Base-by-base conservation (phyloP, 768 basidiomycete genomes). In the Tulasnella sp. region DNA sequence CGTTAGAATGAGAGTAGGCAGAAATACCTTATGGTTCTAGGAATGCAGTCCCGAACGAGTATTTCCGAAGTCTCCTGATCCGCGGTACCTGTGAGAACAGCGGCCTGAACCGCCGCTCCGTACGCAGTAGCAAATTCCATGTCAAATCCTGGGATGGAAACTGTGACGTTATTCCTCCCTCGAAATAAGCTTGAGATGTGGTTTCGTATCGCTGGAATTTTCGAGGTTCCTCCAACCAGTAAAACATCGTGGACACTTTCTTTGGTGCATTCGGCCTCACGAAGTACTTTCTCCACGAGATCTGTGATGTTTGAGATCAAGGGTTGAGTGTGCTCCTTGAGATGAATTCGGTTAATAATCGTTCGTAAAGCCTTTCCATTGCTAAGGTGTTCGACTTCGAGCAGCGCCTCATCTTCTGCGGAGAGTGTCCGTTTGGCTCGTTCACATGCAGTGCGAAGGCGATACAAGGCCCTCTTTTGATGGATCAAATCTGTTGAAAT, bases 311-410 rank as follows among this genome's bases (percentile, higher is more conserved):
- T 77, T 48, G 86, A 82, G 84, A 96, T 95, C 59, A 96, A 76
- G 61, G 91, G 88, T 63, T 87, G 81, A 73, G 90, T 91, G 48
- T 96, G 73, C 65, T 92, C 86, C 69, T 95, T 91, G 70, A 93
- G 96, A 62, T 92, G 88, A 45, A 90, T 92, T 73, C 92, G 90
- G 62, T 93, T 98, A 63, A 98, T 78, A 48, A 90, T 89, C 16
- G 92, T 95, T 75, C 92, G 95, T 73, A 96, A 96, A 70, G 96
- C 93, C 65, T 93, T 83, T 64, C 92, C 92, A 76, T 95, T 90
- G 65, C 76, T 95, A 56, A 96, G 82, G 42, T 91, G 93, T 73
- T 98, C 93, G 63, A 96, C 93, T 69, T 96, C 92, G 59, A 98
- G 90, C 61, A 90, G 85, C 42, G 92, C 92, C 66, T 95, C 90